Percentiles rank a stretch among this genome's conserved stretches.
phyloP scores from a whole-genome alignment of 2,329 filamentous ascomycete genomes.

The Aspergillus nomiae region DNA sequence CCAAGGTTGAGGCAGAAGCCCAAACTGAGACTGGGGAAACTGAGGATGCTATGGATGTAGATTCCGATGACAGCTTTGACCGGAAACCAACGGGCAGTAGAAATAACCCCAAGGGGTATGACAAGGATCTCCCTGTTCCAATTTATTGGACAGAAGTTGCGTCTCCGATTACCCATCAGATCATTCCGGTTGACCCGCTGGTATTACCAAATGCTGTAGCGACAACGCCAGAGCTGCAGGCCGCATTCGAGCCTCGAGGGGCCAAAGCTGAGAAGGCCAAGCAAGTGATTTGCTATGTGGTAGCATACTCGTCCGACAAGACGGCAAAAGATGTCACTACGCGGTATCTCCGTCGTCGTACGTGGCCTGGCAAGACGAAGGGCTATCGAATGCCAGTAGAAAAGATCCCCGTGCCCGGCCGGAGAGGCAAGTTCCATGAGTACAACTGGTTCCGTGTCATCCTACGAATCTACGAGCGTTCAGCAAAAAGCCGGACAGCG shows the following conservation, averaged over 20 bases:
- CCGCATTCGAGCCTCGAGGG: slow-evolving; percentile 80
- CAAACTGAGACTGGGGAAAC: slow-evolving; percentile 12
- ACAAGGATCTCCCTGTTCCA: slow-evolving; percentile 77
- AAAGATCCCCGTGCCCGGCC: slow-evolving; percentile 78
- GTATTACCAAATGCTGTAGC: slow-evolving; percentile 68
- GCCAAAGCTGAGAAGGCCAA: slow-evolving; percentile 80
- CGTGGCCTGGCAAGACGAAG: slow-evolving; percentile 87
- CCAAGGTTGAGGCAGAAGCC: slow-evolving; percentile 16
- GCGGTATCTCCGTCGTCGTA: slow-evolving; percentile 79
- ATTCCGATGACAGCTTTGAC: slow-evolving; percentile 21
- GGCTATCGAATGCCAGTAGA: slow-evolving; percentile 76
- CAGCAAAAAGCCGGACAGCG: slow-evolving; percentile 59
- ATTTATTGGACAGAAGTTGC: slow-evolving; percentile 93
- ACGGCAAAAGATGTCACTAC: slow-evolving; percentile 95
- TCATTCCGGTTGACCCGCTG: slow-evolving; percentile 75
- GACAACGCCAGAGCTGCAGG: slow-evolving; percentile 70
- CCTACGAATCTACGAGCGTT: slow-evolving; percentile 71
- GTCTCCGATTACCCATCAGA: slow-evolving; percentile 77
- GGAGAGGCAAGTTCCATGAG: slow-evolving; percentile 73
- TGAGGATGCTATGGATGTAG: slow-evolving; percentile 21
- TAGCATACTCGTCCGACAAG: slow-evolving; percentile 80
- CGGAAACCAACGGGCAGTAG: slow-evolving; percentile 36
- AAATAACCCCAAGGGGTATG: slow-evolving; percentile 57
- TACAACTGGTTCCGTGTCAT: slow-evolving; percentile 87
- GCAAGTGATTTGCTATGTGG: slow-evolving; percentile 86